Evolutionary conservation across 345 rosid species (phyloP), one percentile per base, ranked within the genome.

Genomic region (Lumnitzera littorea): DNA sequence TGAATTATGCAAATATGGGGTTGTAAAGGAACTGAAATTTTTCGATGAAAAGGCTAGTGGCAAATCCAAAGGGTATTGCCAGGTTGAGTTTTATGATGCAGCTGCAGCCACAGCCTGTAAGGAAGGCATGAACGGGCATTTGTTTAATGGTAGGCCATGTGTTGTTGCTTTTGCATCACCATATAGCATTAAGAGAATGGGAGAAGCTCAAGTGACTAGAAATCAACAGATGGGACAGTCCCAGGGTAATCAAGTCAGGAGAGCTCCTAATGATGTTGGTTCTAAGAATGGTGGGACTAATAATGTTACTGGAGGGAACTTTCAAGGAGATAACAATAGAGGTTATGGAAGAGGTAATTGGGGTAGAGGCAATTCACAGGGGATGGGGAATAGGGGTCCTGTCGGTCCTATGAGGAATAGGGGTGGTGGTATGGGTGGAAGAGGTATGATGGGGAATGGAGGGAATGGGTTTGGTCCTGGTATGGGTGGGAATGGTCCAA

Each of bases 41-140:
- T 90, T 83, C 43, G 92, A 90, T 29, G 97, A 90, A 80, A 90
- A 78, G 66, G 95, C 91, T 4, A 90, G 92, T 57, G 97, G 97
- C 11, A 90, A 90, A 55, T 87, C 92, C 1, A 90, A 85, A 72
- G 95, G 95, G 53, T 87, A 85, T 60, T 90, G 92, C 67, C 95
- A 87, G 68, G 95, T 87, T 55, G 97, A 90, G 63, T 90, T 90
- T 67, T 90, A 68, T 72, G 89, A 87, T 53, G 72, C 90, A 2
- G 53, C 64, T 54, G 85, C 87, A 17, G 88, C 97, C n/a, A 64
- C 84, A 0, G 78, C 84, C 54, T 90, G 92, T 66, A 90, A 90
- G 67, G 92, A 83, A 57, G 84, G 84, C 50, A 82, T 90, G 95
- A 82, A 87, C 70, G 91, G 95, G 41, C 77, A 79, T 67, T 11